Percentiles rank a stretch among this genome's conserved stretches.
Conservation (phyloP, 441 rosid species). For the Dalechampia spathulata region DNA sequence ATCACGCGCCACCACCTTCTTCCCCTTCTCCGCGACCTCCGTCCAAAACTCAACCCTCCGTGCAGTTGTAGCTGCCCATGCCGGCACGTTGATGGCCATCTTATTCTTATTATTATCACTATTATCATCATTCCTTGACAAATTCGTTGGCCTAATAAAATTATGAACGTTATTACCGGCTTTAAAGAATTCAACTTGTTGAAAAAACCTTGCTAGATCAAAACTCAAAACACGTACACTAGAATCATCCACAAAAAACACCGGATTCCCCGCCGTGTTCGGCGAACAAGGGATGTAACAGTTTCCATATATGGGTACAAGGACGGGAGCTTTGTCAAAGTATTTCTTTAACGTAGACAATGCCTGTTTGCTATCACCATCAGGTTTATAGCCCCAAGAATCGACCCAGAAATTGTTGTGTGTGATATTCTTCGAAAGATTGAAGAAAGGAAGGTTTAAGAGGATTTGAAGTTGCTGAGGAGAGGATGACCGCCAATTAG, state of each 20-base stretch:
- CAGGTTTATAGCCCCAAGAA: conserved; percentile 59
- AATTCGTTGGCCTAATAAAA: not conserved
- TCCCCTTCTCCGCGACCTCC: conserved; percentile 60
- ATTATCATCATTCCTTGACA: not conserved
- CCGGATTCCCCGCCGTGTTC: conserved; percentile 59
- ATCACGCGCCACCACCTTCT: conserved; percentile 25
- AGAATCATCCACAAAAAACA: conserved; percentile 50
- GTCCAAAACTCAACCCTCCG: conserved; percentile 65
- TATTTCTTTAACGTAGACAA: conserved; percentile 20
- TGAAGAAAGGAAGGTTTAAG: conserved; percentile 39
- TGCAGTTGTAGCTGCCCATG: conserved; percentile 45
- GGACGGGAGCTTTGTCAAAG: conserved; percentile 39
- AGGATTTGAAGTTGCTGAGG: conserved; percentile 47
- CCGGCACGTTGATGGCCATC: conserved; percentile 26
- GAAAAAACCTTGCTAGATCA: conserved; percentile 61
- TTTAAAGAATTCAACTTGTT: conserved; percentile 29
- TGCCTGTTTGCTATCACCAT: conserved; percentile 16
- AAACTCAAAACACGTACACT: conserved; percentile 46
- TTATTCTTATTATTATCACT: not conserved
- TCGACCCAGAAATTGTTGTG: conserved; percentile 52
- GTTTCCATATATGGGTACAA: conserved; percentile 52
- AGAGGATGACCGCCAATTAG: conserved; percentile 72
- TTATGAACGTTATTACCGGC: not conserved
- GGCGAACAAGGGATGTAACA: conserved; percentile 62
- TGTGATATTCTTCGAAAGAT: conserved; percentile 37